These are phyloP conservation scores for Xylaria venustula DNA, from an alignment of 495 filamentous ascomycete species.

Conservation along the genomic window DNA sequence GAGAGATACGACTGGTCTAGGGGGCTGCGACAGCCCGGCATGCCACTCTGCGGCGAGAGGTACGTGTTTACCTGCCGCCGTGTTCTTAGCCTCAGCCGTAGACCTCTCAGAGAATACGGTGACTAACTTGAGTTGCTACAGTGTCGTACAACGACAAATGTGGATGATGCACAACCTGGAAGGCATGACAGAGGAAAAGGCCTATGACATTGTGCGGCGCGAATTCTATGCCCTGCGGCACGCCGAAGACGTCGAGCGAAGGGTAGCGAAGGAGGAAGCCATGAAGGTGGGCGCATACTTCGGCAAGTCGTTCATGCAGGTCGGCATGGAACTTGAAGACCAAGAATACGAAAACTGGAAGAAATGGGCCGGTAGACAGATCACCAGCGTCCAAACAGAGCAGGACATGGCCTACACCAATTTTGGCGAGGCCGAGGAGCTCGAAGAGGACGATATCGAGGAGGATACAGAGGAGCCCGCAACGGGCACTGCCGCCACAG, in stretches of 20 bases:
- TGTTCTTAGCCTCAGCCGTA: background rate
- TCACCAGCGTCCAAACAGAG: constrained; percentile 40
- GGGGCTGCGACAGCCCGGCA: constrained; percentile 70
- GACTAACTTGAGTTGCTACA: constrained; percentile 36
- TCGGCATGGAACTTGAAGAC: constrained; percentile 83
- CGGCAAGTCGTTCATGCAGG: constrained; percentile 66
- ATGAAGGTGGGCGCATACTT: constrained; percentile 82
- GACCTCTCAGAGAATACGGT: background rate
- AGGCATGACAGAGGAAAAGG: constrained; percentile 57
- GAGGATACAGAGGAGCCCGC: constrained; percentile 13
- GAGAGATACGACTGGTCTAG: constrained; percentile 75
- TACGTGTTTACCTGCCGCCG: constrained; percentile 32
- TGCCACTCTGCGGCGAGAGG: constrained; percentile 83
- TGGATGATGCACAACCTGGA: constrained; percentile 69
- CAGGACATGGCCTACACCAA: constrained; percentile 48
- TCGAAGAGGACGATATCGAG: constrained; percentile 12
- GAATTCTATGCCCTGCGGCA: constrained; percentile 89
- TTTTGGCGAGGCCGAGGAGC: constrained; percentile 33
- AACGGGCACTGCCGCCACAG: constrained; percentile 1
- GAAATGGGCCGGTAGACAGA: constrained; percentile 63
- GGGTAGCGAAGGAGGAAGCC: constrained; percentile 88
- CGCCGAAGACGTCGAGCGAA: constrained; percentile 75
- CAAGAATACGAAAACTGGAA: constrained; percentile 76
- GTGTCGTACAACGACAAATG: constrained; percentile 89
- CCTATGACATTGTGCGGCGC: constrained; percentile 85